phyloP scores from a whole-genome alignment of 2,329 filamentous ascomycete genomes.

The Aspergillus spinulosporus region DNA sequence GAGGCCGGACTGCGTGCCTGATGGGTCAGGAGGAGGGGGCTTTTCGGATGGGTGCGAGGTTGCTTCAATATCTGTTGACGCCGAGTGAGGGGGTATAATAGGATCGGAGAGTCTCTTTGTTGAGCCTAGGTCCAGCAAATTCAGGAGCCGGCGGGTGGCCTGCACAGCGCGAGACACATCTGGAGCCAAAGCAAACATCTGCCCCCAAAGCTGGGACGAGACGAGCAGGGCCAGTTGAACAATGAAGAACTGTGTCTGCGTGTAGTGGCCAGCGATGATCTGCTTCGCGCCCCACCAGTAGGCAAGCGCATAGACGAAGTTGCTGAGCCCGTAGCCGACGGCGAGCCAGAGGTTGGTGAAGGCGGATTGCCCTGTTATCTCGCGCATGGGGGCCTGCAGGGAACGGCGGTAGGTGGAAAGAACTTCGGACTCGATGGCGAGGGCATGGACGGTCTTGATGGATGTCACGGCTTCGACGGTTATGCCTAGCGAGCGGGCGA shows the following conservation, averaged over 20 bases:
- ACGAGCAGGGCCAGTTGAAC: slow-evolving; percentile 70
- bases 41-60: slow-evolving; percentile 19
- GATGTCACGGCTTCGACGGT: slow-evolving; percentile 52
- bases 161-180: slow-evolving; percentile 55
- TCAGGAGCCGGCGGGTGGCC: slow-evolving; percentile 7
- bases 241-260: slow-evolving; percentile 69
- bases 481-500: slow-evolving; percentile 51
- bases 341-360: slow-evolving; percentile 48
- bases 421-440: slow-evolving; percentile 54
- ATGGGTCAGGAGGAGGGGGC: neutral
- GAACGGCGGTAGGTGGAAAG: slow-evolving; percentile 47
- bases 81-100: neutral
- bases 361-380: slow-evolving; percentile 49
- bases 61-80: slow-evolving; percentile 27
- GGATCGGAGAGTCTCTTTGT: slow-evolving; percentile 5
- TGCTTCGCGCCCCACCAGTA: slow-evolving; percentile 77
- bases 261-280: slow-evolving; percentile 65
- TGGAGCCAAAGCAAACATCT: slow-evolving; percentile 72
- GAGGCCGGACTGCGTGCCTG: neutral
- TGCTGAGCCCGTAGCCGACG: slow-evolving; percentile 50
- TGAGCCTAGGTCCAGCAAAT: slow-evolving; percentile 6
- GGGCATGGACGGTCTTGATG: slow-evolving; percentile 52
- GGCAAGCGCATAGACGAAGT: slow-evolving; percentile 70
- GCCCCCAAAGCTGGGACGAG: slow-evolving; percentile 70
- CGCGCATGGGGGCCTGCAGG: slow-evolving; percentile 47